Base-by-base conservation (phyloP, 2,329 filamentous ascomycete species). In the Claviceps sp. region DNA sequence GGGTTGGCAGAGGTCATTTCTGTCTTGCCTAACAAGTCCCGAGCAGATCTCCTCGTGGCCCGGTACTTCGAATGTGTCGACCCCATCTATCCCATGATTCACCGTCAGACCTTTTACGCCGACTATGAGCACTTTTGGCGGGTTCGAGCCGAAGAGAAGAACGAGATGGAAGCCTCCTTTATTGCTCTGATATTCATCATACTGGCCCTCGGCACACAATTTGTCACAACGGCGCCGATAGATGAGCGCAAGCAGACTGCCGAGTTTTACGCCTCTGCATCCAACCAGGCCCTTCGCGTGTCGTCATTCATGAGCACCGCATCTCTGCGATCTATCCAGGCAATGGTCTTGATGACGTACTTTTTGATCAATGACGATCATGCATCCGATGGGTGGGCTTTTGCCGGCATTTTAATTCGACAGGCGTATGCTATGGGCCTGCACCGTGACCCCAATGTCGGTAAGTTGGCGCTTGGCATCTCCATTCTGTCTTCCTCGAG, bases 361-460 rank as follows among this genome's bases (percentile, higher is more conserved):
- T 91, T 91, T 59, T 72, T 91, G 39, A 89, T 90, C 70, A 91
- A 91, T 60, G 86, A 91, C 65, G 89, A 89, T 60, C 86, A 90
- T 60, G 85, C 85, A 4, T 87, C 84, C 0, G 87, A 91, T 62
- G 87, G 86, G 1, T 91, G 86, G 82, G 83, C 85, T 0, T 91
- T 89, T 71, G 84, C 84, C 0, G 87, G 87, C 5, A 83, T 91
- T 26, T 66, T 89, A 22, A 82, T 88, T 57, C 76, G 86, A 26
- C 87, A 91, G 65, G 81, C 86, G 0, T 90, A 89, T 60, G 87
- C 87, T 24, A 86, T 91, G 82, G 85, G 87, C 0, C 66, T 91
- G 13, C 85, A 91, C 63, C 80, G 87, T 16, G 85, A 90, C 60
- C 87, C 87, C 0, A 86, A 89, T 54, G 81, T 87, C 54, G 82